These are phyloP conservation scores for Phytophthora pistaciae DNA, from an alignment of 352 stramenopile species.

Conservation along the genomic window DNA sequence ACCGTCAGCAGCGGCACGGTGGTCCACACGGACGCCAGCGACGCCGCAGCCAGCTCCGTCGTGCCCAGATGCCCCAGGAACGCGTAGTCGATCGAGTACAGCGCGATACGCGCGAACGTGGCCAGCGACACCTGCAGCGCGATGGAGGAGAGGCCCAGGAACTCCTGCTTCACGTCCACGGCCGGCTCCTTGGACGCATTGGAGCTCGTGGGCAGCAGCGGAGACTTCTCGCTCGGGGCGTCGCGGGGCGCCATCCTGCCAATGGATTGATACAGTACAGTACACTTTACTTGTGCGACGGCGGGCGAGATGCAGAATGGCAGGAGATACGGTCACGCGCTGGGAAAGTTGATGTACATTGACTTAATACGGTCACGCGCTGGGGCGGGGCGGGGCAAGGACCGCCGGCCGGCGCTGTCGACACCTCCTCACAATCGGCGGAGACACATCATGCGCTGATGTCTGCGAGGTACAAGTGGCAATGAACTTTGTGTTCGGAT, in stretches of 20 bases:
- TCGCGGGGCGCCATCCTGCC: conserved; percentile 26
- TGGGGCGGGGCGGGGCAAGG: background rate
- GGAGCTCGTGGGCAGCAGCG: conserved; percentile 27
- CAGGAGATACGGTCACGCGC: background rate
- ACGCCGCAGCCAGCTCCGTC: conserved; percentile 69
- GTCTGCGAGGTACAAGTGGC: conserved; percentile 11
- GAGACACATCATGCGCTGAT: conserved; percentile 11
- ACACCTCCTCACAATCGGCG: background rate
- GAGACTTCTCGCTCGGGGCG: conserved; percentile 25
- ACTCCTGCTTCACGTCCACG: conserved; percentile 57
- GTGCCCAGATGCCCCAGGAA: conserved; percentile 80
- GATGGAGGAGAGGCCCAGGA: conserved; percentile 67
- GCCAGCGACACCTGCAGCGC: conserved; percentile 77
- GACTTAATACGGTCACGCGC: too few relatives aligned
- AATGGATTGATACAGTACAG: background rate
- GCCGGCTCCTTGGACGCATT: conserved; percentile 25
- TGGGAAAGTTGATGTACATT: too few relatives aligned
- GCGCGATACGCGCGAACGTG: conserved; percentile 73
- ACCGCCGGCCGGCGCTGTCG: background rate
- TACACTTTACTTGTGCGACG: conserved; percentile 7
- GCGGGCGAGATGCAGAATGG: conserved; percentile 16
- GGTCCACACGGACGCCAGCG: conserved; percentile 76
- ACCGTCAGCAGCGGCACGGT: conserved; percentile 68
- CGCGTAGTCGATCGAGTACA: conserved; percentile 80
- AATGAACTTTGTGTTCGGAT: conserved; percentile 3